Percentiles rank a stretch among this genome's conserved stretches.
phyloP scores from a whole-genome alignment of 2,329 filamentous ascomycete species.

The Exserohilum rostratum region DNA sequence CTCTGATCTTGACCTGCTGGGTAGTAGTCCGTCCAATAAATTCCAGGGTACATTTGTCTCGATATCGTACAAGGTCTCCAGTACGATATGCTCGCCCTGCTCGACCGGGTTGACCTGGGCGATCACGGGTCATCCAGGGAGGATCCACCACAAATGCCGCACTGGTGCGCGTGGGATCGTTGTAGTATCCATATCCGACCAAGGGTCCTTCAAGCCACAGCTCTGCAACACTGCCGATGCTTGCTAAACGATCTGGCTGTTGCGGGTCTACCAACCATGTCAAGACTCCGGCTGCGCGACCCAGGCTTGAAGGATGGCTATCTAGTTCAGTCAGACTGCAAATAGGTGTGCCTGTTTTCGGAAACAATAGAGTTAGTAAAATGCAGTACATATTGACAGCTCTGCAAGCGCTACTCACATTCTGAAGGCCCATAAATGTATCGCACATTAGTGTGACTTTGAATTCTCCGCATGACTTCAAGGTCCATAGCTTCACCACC shows the following conservation, averaged over 20 bases:
- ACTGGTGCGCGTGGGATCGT: constrained; percentile 31
- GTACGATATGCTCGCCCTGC: constrained; percentile 23
- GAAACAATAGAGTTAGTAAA: no score
- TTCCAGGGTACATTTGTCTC: constrained; percentile 18
- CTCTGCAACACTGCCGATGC: constrained; percentile 46
- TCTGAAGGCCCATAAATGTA: not conserved
- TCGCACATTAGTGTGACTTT: no score
- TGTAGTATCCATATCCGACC: constrained; percentile 37
- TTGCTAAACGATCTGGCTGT: constrained; percentile 16
- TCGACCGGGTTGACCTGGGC: not conserved
- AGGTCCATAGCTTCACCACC: not conserved
- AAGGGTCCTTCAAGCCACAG: constrained; percentile 63
- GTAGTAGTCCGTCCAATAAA: constrained; percentile 24
- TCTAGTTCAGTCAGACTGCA: no score
- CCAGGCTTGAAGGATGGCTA: not conserved
- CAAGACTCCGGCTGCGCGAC: not conserved
- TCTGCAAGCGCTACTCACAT: not conserved
- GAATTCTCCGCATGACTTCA: not conserved
- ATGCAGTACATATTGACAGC: no score
- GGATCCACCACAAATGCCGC: constrained; percentile 39
- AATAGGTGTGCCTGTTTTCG: no score
- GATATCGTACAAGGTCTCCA: constrained; percentile 24
- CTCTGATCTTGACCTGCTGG: constrained; percentile 28
- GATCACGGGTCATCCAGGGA: not conserved
- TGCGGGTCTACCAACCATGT: constrained; percentile 49